Base-by-base conservation (phyloP, 2,329 filamentous ascomycete species). In the Paecilomyces formosus region DNA sequence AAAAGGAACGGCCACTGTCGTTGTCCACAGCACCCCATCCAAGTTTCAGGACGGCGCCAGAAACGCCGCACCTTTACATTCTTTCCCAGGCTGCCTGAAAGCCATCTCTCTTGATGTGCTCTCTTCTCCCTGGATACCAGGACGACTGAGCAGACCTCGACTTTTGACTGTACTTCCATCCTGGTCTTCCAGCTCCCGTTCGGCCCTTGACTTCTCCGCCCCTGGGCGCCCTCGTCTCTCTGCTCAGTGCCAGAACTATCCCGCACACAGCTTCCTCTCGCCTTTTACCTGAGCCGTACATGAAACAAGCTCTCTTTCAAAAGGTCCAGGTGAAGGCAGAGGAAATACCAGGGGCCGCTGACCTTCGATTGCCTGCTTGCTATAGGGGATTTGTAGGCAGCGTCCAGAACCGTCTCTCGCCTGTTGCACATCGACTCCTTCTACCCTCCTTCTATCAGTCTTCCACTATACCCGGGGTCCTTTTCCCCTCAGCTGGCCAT, bases 401-500 rank as follows among this genome's bases (percentile, higher is more conserved):
- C 3, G 15, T 45, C 15, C 39, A 45, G 39, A 45, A 7, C 39
- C 7, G 39, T 45, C 39, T 45, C 39, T 39, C 30, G n/a, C 30
- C 26, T 39, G 22, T 57, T 35, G 33, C 30, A 15, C 56, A 52
- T 51, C 56, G 31, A 33, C 28, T 21, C 51, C 35, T 45, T 58
- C 53, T 26, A 26, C 18, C 22, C 28, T 33, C 26, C 13, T 45
- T 50, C 28, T 55, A 24, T 39, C 55, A 49, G 24, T 52, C 49
- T 58, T n/a, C n/a, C n/a, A n/a, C n/a, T n/a, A n/a, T n/a, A n/a
- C n/a, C n/a, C n/a, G n/a, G n/a, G n/a, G n/a, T 45, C 57, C 55
- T 58, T n/a, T n/a, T n/a, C n/a, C n/a, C n/a, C n/a, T 54, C 52
- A 45, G 51, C 26, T 45, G 31, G 35, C 67, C 62, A 58, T 65